phyloP scores from a whole-genome alignment of 805 yeast genomes.

The Kuraishia borneana region DNA sequence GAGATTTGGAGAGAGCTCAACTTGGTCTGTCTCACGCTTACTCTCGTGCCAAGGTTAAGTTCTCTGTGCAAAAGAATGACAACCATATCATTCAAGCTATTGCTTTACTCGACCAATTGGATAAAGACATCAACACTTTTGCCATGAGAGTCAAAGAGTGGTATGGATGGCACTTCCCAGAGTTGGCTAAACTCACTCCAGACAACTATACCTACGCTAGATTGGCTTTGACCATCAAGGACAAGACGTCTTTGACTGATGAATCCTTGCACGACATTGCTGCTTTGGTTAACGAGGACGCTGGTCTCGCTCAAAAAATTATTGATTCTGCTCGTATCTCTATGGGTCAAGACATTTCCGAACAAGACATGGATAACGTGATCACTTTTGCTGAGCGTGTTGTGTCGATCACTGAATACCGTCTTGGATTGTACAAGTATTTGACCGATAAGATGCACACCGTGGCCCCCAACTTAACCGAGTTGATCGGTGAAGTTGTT shows the following conservation, averaged over 20 bases:
- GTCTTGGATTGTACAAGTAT: conserved; percentile 73
- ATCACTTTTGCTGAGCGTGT: conserved; percentile 89
- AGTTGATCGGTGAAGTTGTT: conserved; percentile 95
- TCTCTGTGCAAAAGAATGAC: conserved; percentile 96
- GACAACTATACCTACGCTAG: conserved; percentile 84
- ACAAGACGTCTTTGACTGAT: conserved; percentile 73
- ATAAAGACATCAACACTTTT: conserved; percentile 95
- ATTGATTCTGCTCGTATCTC: conserved; percentile 94
- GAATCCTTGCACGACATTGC: conserved; percentile 86
- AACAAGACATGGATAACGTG: conserved; percentile 88
- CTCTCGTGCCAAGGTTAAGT: conserved; percentile 98
- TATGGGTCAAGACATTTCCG: conserved; percentile 98
- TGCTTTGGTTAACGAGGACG: conserved; percentile 81
- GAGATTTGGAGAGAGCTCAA: conserved; percentile 96
- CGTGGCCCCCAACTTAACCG: conserved; percentile 95
- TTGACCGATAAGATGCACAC: conserved; percentile 93
- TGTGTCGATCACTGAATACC: conserved; percentile 83
- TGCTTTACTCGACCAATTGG: conserved; percentile 93
- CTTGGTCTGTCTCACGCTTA: conserved; percentile 98
- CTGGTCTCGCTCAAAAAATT: conserved; percentile 82
- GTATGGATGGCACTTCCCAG: conserved; percentile 99
- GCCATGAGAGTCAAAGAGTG: conserved; percentile 97
- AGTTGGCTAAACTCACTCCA: conserved; percentile 81
- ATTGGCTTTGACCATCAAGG: conserved; percentile 71
- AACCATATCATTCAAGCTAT: conserved; percentile 98